phyloP scores from a whole-genome alignment of 2,329 filamentous ascomycete genomes.

The Diaporthe destruens region DNA sequence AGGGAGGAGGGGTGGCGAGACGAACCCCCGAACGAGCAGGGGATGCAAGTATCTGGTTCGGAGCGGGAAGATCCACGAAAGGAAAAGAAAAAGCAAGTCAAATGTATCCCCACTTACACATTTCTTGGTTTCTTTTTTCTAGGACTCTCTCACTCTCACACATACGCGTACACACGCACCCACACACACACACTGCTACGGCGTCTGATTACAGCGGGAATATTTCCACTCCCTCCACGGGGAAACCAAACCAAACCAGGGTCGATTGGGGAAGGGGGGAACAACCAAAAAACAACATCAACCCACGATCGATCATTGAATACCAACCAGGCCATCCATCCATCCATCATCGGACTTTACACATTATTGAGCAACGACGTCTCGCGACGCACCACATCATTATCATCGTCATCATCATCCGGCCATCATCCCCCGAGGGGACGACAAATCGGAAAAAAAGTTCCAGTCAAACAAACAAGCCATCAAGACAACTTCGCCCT shows the following conservation, averaged over 20 bases:
- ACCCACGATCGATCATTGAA: conserved; percentile 20
- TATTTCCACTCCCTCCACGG: conserved; percentile 39
- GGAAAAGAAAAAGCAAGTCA: conserved; percentile 9
- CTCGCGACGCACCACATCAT: conserved; percentile 32
- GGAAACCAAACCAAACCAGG: conserved; percentile 12
- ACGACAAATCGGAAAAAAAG: not conserved
- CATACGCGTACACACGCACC: conserved; percentile 1
- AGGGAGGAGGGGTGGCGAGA: conserved; percentile 6
- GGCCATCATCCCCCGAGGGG: not conserved
- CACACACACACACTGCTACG: conserved; percentile 26
- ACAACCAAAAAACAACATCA: conserved; percentile 13
- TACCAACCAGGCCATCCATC: too few relatives aligned
- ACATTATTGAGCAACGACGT: conserved; percentile 36
- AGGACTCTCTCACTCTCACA: conserved; percentile 4
- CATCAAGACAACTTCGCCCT: conserved; percentile 21
- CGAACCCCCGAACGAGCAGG: conserved; percentile 19
- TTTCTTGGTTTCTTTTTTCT: not conserved
- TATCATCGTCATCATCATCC: too few relatives aligned
- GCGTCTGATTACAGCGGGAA: conserved; percentile 39
- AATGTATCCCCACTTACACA: conserved; percentile 13
- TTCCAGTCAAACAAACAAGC: not conserved
- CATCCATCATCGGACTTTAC: conserved; percentile 10
- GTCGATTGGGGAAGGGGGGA: not conserved
- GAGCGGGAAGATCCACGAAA: conserved; percentile 17
- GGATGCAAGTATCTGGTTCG: not conserved